Conservation (phyloP, 2,329 filamentous ascomycete genomes). For the Clonostachys rosea region DNA sequence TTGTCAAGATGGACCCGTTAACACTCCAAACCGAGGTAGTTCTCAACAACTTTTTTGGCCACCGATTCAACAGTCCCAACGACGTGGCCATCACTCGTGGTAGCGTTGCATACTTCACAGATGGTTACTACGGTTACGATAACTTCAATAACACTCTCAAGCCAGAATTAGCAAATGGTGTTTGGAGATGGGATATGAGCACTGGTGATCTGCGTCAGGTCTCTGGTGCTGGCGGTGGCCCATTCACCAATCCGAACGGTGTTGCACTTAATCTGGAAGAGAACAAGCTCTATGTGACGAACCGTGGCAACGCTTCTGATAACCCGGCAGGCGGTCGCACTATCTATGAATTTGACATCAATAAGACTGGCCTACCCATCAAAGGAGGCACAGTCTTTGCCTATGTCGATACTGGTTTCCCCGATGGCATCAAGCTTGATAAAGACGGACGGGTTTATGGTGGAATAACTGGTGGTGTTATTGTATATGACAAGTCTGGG, state of each 20-base stretch:
- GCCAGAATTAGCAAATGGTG: slow-evolving; percentile 8
- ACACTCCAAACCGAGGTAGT: slow-evolving; percentile 6
- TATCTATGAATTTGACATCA: slow-evolving; percentile 6
- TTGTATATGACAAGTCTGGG: slow-evolving; percentile 3
- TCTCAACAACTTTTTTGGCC: slow-evolving; percentile 7
- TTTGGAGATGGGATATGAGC: slow-evolving; percentile 8
- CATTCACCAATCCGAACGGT: slow-evolving; percentile 10
- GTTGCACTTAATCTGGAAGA: slow-evolving; percentile 7
- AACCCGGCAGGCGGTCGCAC: slow-evolving; percentile 8
- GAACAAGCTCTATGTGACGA: slow-evolving; percentile 8
- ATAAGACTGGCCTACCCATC: neutral
- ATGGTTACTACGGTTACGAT: slow-evolving; percentile 9
- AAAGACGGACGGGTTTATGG: slow-evolving; percentile 6
- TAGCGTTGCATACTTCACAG: slow-evolving; percentile 8
- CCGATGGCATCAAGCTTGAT: slow-evolving; percentile 9
- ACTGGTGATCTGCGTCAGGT: slow-evolving; percentile 6
- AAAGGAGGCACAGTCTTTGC: slow-evolving; percentile 6
- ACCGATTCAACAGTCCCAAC: slow-evolving; percentile 11
- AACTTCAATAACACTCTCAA: slow-evolving; percentile 10
- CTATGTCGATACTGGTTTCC: slow-evolving; percentile 8
- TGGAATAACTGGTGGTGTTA: slow-evolving; percentile 3
- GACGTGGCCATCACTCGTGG: slow-evolving; percentile 7
- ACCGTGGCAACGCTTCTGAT: slow-evolving; percentile 7
- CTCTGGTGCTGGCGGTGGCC: slow-evolving; percentile 6
- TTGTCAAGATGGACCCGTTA: slow-evolving; percentile 6